phyloP scores from a whole-genome alignment of 2,329 filamentous ascomycete species.

The Fusarium incarnatum region DNA sequence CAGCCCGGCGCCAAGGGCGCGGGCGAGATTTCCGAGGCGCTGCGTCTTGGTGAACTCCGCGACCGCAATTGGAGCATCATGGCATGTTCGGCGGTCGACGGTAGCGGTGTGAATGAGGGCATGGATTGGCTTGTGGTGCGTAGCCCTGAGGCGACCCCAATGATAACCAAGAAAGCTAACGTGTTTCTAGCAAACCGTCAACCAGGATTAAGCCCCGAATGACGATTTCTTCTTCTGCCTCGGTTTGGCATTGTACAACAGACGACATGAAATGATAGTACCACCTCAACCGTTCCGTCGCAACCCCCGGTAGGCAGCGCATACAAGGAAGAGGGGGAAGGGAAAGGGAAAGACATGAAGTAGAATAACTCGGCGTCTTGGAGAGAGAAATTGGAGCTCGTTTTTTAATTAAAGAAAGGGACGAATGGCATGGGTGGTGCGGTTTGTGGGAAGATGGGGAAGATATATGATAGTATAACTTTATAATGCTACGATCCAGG shows the following conservation, averaged over 20 bases:
- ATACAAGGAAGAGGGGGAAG: constrained; percentile 28
- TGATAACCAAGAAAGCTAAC: constrained; percentile 11
- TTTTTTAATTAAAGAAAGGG: constrained; percentile 12
- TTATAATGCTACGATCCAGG: constrained; percentile 45
- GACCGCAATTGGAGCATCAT: constrained; percentile 99
- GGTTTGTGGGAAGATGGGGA: constrained; percentile 8
- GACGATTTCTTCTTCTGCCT: constrained; percentile 36
- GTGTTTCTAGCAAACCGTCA: constrained; percentile 51
- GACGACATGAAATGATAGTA: constrained; percentile 49
- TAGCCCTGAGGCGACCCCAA: constrained; percentile 27
- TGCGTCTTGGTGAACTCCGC: constrained; percentile 89
- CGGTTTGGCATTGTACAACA: constrained; percentile 49
- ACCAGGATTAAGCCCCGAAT: constrained; percentile 47
- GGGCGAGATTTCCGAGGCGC: constrained; percentile 93
- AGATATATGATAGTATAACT: constrained; percentile 44
- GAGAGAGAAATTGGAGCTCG: constrained; percentile 23
- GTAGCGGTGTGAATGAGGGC: constrained; percentile 92
- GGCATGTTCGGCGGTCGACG: constrained; percentile 95
- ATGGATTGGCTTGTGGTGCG: constrained; percentile 98
- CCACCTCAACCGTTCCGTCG: constrained; percentile 44
- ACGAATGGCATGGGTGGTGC: constrained; percentile 12
- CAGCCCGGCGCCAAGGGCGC: constrained; percentile 96
- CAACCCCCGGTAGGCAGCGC: constrained; percentile 46
- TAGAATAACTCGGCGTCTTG: constrained; percentile 37
- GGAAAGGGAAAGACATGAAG: constrained; percentile 22